phyloP scores from a whole-genome alignment of 2,329 filamentous ascomycete species.

The Aspergillus sp. region DNA sequence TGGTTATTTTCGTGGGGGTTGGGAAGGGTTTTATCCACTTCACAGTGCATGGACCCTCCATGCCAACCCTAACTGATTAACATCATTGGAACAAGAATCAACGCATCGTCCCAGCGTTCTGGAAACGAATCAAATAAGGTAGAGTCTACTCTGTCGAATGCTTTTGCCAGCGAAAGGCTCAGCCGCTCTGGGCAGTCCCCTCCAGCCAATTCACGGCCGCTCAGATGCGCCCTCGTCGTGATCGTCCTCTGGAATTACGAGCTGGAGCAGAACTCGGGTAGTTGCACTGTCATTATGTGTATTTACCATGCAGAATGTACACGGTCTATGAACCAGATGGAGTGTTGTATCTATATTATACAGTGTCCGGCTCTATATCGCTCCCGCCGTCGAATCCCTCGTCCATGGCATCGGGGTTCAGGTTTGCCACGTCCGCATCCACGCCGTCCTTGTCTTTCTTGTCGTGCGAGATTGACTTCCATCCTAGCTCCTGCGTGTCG shows the following conservation, averaged over 20 bases:
- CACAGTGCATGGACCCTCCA: no score
- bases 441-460: conserved; percentile 36
- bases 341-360: conserved; percentile 3
- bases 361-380: conserved; percentile 39
- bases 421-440: conserved; percentile 39
- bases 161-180: no score
- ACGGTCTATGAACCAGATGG: neutral
- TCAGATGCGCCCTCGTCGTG: no score
- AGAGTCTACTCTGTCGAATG: no score
- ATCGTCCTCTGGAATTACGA: neutral
- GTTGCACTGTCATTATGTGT: neutral
- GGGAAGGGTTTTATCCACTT: no score
- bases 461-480: conserved; percentile 59
- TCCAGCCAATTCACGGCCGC: no score
- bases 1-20: neutral
- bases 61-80: no score
- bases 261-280: neutral
- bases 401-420: conserved; percentile 50
- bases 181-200: no score
- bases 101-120: no score
- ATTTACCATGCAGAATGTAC: neutral
- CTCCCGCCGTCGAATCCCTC: conserved; percentile 39
- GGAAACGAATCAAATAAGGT: no score
- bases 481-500: conserved; percentile 50
- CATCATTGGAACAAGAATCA: no score